Base-by-base conservation (phyloP, 1,284 basidiomycete species). In the Moniliophthora roreri region DNA sequence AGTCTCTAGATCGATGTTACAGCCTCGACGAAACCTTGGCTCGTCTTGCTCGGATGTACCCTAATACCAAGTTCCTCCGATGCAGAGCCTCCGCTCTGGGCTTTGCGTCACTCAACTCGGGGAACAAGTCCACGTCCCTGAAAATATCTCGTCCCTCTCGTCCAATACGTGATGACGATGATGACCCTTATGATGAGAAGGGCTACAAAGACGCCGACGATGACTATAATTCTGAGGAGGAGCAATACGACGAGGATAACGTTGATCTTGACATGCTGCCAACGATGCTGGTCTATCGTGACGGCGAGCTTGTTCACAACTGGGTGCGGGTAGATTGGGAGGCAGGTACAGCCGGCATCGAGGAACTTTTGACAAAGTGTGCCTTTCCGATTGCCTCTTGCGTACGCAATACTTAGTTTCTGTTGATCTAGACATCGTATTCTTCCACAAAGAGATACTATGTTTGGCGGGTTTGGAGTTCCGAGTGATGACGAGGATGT, bases 261-360 rank as follows among this genome's bases (percentile, higher is more conserved):
- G 85, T 90, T 26, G 90, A 93, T 60, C 78, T 83, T 1, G 91
- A 93, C 62, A 82, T 93, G 73, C 76, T 94, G 7, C 91, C 92
- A 0, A 94, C 91, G 1, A 68, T 94, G 61, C 75, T 94, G 6
- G 87, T 90, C 4, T 94, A 94, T 64, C 85, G 86, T 11, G 83
- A 80, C 52, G 91, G 91, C n/a, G 83, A 92, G 54, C 79, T 93
- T 13, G 82, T 89, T 20, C 80, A 89, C 60, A 91, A 87, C 48
- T 91, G 91, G 86, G 87, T 93, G 2, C 78, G 91, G 18, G 87
- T 93, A 2, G 91, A 93, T 66, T 91, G 87, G 87, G 91, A 92
- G 64, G 87, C 87, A 0, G 84, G 82, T 6, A 63, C 71, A 28
- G 78, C 76, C 16, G 85, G 84, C n/a, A 65, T 91, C 0, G 82